Base-by-base conservation (phyloP, 306 rosid genomes). In the Luffa acutangula region DNA sequence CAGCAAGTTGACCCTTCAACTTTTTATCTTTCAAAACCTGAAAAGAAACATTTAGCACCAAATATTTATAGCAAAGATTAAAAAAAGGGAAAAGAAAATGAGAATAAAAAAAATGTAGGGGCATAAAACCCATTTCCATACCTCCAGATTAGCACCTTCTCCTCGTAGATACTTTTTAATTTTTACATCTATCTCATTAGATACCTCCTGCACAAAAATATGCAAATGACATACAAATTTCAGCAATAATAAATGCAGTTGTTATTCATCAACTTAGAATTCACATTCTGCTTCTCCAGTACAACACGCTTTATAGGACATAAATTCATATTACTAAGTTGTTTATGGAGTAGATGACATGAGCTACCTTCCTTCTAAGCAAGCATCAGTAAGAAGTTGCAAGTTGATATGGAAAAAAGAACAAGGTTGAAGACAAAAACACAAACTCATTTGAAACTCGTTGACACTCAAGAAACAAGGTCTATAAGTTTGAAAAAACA, bases 101-200 rank as follows among this genome's bases (percentile, higher is more conserved):
- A 18, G 74, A 36, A 13, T 70, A 13, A n/a, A n/a, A 46, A 46
- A 15, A 8, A 42, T 21, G 7, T 71, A 45, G 31, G 31, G 49
- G 65, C 59, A 81, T 70, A 10, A 53, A n/a, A 54, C 58, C 42
- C 8, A 0, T 12, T 5, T 9, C 52, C 17, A 37, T 91, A 90
- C 98, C 95, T 87, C 90, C 79, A 94, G 82, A 85, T 89, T 82
- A 20, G 88, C 85, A 77, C 82, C 88, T 74, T 82, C 89, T 46
- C 99, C 99, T 84, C 99, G 90, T 17, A 87, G 90, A 85, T 87
- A 95, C 90, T 95, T 95, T 81, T 90, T 84, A 17, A 81, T 75
- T 76, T 60, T 92, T 79, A 43, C 45, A 45, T 91, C 93, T 60
- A 88, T 63, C 80, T 92, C 98, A 79, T 88, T 84, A 49, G 83